Base-by-base conservation (phyloP, 331 rosid species). In the Rhamnella rubrinervis region DNA sequence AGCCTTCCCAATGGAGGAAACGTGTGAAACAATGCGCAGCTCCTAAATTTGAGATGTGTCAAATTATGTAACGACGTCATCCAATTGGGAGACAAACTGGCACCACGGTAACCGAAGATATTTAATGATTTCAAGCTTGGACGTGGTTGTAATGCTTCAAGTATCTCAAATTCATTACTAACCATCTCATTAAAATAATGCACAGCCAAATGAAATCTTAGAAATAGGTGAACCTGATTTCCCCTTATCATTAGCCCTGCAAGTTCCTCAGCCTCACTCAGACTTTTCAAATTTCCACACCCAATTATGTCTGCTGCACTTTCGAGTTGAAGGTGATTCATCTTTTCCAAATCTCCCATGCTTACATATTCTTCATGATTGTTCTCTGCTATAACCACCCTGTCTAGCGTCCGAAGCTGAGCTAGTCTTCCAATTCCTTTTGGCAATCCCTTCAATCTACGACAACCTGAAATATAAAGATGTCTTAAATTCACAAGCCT, bases 1-100 rank as follows among this genome's bases (percentile, higher is more conserved):
- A 67, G 49, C 55, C 55, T 67, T 19, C 72, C 62, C 20, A 67
- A 16, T 23, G 72, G 55, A 20, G 63, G 63, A n/a, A 68, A 57
- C 38, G 53, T 55, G 6, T 55, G 55, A 56, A 63, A 68, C 20
- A 19, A 9, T 8, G 1, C 2, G 16, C 31, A 68, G 17, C 37
- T 16, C 16, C 14, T 0, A 28, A 68, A 63, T 50, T 20, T 1
- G 37, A 68, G 63, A 19, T 23, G 35, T 56, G 51, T 67, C 63
- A 67, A 20, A 41, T 55, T 67, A 19, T 11, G 38, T 55, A 56
- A 56, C 8, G 35, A 8, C 62, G n/a, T 19, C 63, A 56, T 14
- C 72, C 72, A 68, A 14, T 31, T 59, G 9, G 38, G 63, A 59
- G n/a, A 28, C 10, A 59, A 15, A 18, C 1, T 51, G 20, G 7